Conservation (phyloP, 495 filamentous ascomycete genomes). For the Daldinia vernicosa region DNA sequence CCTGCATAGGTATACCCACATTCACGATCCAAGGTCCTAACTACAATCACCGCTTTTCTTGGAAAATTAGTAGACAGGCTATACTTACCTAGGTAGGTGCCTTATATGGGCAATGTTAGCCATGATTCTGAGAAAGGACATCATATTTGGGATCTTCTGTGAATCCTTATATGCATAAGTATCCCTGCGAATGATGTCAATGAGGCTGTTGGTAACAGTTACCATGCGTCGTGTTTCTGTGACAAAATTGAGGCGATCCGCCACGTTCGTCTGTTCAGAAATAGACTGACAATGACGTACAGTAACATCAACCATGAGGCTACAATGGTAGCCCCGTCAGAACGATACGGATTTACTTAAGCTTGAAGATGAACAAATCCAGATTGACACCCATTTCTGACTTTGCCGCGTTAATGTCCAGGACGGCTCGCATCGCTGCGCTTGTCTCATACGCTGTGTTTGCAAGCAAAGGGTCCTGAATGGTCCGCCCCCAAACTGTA, state of each 20-base stretch:
- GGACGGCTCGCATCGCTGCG: slow-evolving; percentile 29
- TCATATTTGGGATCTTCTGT: slow-evolving; percentile 10
- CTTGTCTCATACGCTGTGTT: slow-evolving; percentile 42
- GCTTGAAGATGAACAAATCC: slow-evolving; percentile 8
- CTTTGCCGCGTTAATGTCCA: slow-evolving; percentile 12
- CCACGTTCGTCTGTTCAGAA: background rate
- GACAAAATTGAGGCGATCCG: slow-evolving; percentile 7
- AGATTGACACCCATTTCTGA: slow-evolving; percentile 13
- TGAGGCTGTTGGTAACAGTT: slow-evolving; percentile 10
- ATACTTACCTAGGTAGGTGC: background rate
- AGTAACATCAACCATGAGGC: background rate
- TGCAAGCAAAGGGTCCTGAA: slow-evolving; percentile 29
- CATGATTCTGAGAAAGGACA: background rate
- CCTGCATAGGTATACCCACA: slow-evolving; percentile 8
- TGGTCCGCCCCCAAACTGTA: slow-evolving; percentile 33
- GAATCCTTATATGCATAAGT: slow-evolving; percentile 2
- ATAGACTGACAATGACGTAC: background rate
- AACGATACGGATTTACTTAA: slow-evolving; percentile 15
- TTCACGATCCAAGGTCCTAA: background rate
- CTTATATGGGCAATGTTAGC: background rate
- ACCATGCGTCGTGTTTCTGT: slow-evolving; percentile 10
- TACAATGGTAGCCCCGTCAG: slow-evolving; percentile 18
- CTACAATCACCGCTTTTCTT: background rate
- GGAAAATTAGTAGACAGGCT: background rate
- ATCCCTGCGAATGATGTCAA: background rate